These are phyloP conservation scores for Saccharum officinarum DNA, from an alignment of 176 grass and related monocot genomes.

Conservation along the genomic window DNA sequence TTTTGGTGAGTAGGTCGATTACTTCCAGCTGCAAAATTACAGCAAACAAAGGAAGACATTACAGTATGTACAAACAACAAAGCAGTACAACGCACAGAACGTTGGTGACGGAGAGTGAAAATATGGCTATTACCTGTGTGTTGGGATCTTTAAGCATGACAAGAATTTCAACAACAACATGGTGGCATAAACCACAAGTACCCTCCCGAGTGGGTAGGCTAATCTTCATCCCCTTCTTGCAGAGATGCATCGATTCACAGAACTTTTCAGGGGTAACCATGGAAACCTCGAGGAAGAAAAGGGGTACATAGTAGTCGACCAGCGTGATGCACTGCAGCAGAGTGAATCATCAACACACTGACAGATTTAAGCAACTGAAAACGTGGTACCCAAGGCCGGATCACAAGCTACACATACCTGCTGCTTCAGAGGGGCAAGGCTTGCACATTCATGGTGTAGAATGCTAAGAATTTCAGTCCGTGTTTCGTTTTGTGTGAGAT, in stretches of 20 bases:
- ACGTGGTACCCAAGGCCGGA: neutral
- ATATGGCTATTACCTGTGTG: conserved; percentile 32
- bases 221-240: conserved; percentile 36
- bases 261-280: conserved; percentile 54
- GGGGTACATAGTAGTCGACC: conserved; percentile 68
- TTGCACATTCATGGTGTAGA: conserved; percentile 51
- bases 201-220: conserved; percentile 21
- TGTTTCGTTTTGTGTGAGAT: conserved; percentile 66
- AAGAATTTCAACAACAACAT: conserved; percentile 54
- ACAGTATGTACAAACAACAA: neutral
- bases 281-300: conserved; percentile 66
- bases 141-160: conserved; percentile 55
- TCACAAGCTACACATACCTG: conserved; percentile 44
- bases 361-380: neutral
- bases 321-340: conserved; percentile 67
- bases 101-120: neutral
- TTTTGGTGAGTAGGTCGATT: conserved; percentile 46
- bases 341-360: neutral
- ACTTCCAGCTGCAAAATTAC: conserved; percentile 44
- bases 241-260: conserved; percentile 64
- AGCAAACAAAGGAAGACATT: neutral
- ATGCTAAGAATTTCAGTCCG: conserved; percentile 54
- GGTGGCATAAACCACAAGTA: conserved; percentile 49
- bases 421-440: conserved; percentile 43
- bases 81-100: neutral